Conservation (phyloP, 108 stramenopile genomes). For the Cyclotella kingstonii region DNA sequence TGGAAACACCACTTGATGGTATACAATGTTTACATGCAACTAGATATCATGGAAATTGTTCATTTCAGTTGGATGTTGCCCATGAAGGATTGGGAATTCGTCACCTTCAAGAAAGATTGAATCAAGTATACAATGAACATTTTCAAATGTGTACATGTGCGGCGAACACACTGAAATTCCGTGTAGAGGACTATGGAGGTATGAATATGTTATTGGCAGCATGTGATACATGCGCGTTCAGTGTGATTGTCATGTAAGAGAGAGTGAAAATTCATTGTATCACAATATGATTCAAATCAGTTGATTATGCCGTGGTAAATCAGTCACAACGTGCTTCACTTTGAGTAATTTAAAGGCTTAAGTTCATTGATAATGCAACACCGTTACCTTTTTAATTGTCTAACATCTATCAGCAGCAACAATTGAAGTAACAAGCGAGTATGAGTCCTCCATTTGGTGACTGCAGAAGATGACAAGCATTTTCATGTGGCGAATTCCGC, state of each 20-base stretch:
- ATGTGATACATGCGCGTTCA: slow-evolving; percentile 18
- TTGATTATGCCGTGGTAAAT: too few relatives aligned
- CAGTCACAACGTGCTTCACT: too few relatives aligned
- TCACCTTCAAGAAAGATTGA: slow-evolving; percentile 23
- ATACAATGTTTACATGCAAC: slow-evolving; percentile 8
- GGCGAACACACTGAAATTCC: slow-evolving; percentile 16
- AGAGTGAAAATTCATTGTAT: too few relatives aligned
- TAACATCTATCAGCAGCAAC: too few relatives aligned
- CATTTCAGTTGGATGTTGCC: slow-evolving; percentile 34
- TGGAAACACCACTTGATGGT: slow-evolving; percentile 27
- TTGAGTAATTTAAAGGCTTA: too few relatives aligned
- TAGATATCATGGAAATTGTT: not conserved
- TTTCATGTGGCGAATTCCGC: too few relatives aligned
- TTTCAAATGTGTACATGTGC: slow-evolving; percentile 9
- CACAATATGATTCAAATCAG: too few relatives aligned
- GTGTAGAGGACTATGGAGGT: slow-evolving; percentile 20
- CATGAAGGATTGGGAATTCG: slow-evolving; percentile 31
- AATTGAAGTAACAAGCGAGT: too few relatives aligned
- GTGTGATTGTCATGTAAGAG: slow-evolving; percentile 28
- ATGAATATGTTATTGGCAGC: slow-evolving; percentile 26
- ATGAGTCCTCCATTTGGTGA: too few relatives aligned
- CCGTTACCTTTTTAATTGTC: too few relatives aligned
- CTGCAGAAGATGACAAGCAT: too few relatives aligned
- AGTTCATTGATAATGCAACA: too few relatives aligned
- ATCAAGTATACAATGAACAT: slow-evolving; percentile 29